These are phyloP conservation scores for Alternaria alternata DNA, from an alignment of 2,329 filamentous ascomycete genomes.

Conservation along the genomic window DNA sequence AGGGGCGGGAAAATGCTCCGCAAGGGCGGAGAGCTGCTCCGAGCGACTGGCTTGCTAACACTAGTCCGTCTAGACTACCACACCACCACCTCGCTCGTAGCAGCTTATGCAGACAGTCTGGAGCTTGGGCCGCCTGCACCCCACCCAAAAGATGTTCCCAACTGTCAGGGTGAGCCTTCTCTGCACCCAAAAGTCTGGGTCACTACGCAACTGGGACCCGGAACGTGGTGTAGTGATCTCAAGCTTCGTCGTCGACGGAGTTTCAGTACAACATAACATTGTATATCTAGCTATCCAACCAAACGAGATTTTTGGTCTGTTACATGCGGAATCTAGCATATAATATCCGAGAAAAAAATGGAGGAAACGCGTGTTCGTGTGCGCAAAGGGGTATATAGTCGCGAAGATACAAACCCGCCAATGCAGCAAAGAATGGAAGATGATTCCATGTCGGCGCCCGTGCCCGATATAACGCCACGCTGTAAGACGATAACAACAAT, in stretches of 20 bases:
- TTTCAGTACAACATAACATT: neutral
- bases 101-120: neutral
- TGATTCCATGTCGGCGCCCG: neutral
- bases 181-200: neutral
- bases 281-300: constrained; percentile 2
- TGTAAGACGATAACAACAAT: neutral
- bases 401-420: constrained; percentile 1
- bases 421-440: neutral
- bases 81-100: neutral
- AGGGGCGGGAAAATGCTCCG: constrained; percentile 1
- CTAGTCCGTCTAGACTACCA: neutral
- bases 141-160: neutral
- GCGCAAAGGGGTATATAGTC: constrained; percentile 10
- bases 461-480: constrained; percentile 1
- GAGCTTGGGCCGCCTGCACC: neutral
- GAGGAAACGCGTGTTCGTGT: neutral
- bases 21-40: neutral
- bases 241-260: neutral
- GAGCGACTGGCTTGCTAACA: neutral
- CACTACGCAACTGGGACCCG: neutral
- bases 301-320: constrained; percentile 1
- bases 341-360: neutral
- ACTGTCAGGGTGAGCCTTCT: neutral
- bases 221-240: neutral
- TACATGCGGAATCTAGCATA: neutral